A percentile compares a stretch with the other conserved stretches of the same genome.
Evolutionary conservation across 805 yeast species (phyloP).

Genomic region (Schizosaccharomyces cryophilus): DNA sequence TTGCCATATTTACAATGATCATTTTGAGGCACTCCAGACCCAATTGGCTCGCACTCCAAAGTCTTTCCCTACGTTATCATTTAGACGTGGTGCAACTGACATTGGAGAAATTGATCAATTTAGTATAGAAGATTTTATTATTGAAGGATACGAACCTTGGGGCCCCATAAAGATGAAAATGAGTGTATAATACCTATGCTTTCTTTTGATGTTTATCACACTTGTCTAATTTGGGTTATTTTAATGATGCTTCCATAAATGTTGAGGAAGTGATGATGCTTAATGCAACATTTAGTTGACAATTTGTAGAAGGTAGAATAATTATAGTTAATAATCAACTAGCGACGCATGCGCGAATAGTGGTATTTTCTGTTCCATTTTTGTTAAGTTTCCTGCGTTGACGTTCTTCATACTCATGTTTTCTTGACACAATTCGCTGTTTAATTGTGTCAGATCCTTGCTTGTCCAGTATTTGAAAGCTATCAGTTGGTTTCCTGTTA

Average conservation of each 20-base stretch:
- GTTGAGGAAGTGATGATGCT: background rate
- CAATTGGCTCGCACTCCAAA: slow-evolving; percentile 58
- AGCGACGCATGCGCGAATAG: background rate
- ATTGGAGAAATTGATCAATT: slow-evolving; percentile 65
- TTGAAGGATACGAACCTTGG: slow-evolving; percentile 58
- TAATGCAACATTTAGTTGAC: background rate
- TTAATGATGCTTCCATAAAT: background rate
- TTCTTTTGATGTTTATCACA: background rate
- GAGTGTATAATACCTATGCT: slow-evolving; percentile 47
- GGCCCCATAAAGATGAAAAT: slow-evolving; percentile 77
- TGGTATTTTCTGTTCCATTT: slow-evolving; percentile 15
- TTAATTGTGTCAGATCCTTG: slow-evolving; percentile 27
- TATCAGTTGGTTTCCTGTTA: background rate
- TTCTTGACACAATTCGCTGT: slow-evolving; percentile 42
- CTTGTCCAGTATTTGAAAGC: background rate
- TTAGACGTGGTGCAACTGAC: slow-evolving; percentile 25
- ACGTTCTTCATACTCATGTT: slow-evolving; percentile 56
- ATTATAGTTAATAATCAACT: no score
- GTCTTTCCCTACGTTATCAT: slow-evolving; percentile 51
- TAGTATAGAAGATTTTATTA: slow-evolving; percentile 65
- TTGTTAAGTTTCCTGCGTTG: slow-evolving; percentile 75
- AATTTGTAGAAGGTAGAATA: no score
- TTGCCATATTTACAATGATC: slow-evolving; percentile 84
- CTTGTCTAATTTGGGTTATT: background rate
- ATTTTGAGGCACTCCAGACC: slow-evolving; percentile 66